phyloP scores from a whole-genome alignment of 1,139 yeast genomes.

The Kodamaea fungicola region DNA sequence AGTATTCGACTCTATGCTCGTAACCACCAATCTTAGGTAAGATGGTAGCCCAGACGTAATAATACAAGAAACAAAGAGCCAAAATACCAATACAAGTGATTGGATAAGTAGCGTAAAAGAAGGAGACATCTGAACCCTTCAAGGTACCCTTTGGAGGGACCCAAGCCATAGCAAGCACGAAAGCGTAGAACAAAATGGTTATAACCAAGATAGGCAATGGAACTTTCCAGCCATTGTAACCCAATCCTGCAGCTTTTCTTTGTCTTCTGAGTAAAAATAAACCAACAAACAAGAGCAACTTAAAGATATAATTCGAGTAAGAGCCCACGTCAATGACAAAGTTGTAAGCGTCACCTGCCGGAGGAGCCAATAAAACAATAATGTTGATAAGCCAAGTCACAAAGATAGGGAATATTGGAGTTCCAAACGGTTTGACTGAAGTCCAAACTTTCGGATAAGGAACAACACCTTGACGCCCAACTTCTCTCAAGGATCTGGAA shows the following conservation, averaged over 20 bases:
- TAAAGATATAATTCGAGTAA: slow-evolving; percentile 22
- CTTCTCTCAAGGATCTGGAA: slow-evolving; percentile 41
- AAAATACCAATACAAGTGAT: slow-evolving; percentile 29
- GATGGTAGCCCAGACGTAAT: slow-evolving; percentile 33
- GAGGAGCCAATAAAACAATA: slow-evolving; percentile 40
- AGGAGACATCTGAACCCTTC: slow-evolving; percentile 34
- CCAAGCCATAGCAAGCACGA: slow-evolving; percentile 37
- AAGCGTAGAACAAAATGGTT: slow-evolving; percentile 26
- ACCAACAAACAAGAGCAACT: slow-evolving; percentile 32
- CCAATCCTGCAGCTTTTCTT: slow-evolving; percentile 34
- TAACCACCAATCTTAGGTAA: slow-evolving; percentile 34
- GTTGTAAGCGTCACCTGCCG: slow-evolving; percentile 46
- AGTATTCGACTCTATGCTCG: slow-evolving; percentile 27
- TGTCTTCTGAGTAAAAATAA: slow-evolving; percentile 30
- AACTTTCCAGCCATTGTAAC: slow-evolving; percentile 25
- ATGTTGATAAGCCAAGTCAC: slow-evolving; percentile 36
- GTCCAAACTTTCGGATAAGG: slow-evolving; percentile 41
- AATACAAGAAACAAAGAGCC: slow-evolving; percentile 26
- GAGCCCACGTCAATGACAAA: slow-evolving; percentile 34
- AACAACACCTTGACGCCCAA: slow-evolving; percentile 47
- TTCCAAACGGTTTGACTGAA: slow-evolving; percentile 38
- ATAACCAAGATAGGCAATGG: slow-evolving; percentile 30
- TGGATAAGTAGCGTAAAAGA: slow-evolving; percentile 28
- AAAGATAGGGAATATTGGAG: slow-evolving; percentile 38
- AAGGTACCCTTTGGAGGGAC: slow-evolving; percentile 36